Conservation (phyloP, 495 filamentous ascomycete genomes). For the Neurospora africana region DNA sequence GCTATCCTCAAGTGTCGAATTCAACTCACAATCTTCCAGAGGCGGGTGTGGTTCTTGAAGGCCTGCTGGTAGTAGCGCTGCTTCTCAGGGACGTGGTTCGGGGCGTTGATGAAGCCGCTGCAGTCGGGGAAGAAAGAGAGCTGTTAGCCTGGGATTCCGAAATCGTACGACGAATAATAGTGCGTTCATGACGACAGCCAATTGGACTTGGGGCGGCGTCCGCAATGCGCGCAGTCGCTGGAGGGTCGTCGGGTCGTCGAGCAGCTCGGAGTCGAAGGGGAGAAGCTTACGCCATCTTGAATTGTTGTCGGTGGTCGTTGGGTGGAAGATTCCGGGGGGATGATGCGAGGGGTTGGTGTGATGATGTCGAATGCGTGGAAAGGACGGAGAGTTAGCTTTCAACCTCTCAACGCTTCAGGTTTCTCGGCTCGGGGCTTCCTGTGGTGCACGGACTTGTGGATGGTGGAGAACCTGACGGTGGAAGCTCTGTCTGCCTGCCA, state of each 20-base stretch:
- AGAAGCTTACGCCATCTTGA: slow-evolving; percentile 9
- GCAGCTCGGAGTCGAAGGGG: not conserved
- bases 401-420: not conserved
- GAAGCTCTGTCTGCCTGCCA: not conserved
- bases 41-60: slow-evolving; percentile 55
- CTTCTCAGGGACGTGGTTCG: slow-evolving; percentile 76
- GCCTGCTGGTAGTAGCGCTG: slow-evolving; percentile 76
- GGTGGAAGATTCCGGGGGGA: not conserved
- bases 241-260: not conserved
- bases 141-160: slow-evolving; percentile 7
- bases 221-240: not conserved
- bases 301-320: not conserved
- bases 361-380: slow-evolving; percentile 1
- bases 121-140: not conserved
- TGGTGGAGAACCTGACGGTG: not conserved
- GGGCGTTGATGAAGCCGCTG: slow-evolving; percentile 59
- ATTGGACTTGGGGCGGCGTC: not conserved
- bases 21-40: slow-evolving; percentile 76
- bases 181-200: not conserved
- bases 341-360: not conserved
- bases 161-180: slow-evolving; percentile 14
- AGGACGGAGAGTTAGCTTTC: not conserved
- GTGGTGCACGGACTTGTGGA: not conserved
- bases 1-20: not conserved
- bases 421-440: not conserved